These are phyloP conservation scores for Parachaetomium inaequale DNA, from an alignment of 495 filamentous ascomycete species.

Conservation along the genomic window DNA sequence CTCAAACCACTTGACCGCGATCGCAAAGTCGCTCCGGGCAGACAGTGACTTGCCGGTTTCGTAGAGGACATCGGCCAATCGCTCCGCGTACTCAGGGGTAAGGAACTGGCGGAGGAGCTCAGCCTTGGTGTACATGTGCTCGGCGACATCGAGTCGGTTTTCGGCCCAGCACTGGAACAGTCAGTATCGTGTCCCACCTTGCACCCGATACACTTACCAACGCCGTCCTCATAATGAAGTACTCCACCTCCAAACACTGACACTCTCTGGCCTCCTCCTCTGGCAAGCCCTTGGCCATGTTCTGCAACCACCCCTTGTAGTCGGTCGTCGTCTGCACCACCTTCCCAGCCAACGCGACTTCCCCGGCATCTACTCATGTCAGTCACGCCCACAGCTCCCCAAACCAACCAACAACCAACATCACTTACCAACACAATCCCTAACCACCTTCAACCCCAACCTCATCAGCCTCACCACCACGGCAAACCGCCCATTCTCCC, in stretches of 20 bases:
- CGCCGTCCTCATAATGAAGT: constrained; percentile 64
- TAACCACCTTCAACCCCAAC: constrained; percentile 62
- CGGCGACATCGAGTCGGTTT: constrained; percentile 66
- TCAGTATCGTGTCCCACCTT: not conserved
- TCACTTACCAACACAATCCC: constrained; percentile 62
- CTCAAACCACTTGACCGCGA: constrained; percentile 71
- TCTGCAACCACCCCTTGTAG: constrained; percentile 57
- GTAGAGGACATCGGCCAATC: constrained; percentile 66
- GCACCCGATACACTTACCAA: constrained; percentile 51
- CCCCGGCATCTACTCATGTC: constrained; percentile 41
- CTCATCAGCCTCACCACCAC: constrained; percentile 58
- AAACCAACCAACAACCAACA: no score
- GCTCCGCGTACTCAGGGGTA: constrained; percentile 54
- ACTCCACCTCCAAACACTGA: constrained; percentile 55
- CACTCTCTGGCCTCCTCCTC: constrained; percentile 33
- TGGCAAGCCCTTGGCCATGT: constrained; percentile 26
- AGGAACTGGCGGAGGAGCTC: constrained; percentile 37
- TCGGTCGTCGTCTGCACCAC: constrained; percentile 61
- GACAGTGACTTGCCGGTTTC: constrained; percentile 65
- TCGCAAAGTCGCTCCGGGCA: constrained; percentile 46
- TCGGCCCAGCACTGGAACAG: constrained; percentile 64
- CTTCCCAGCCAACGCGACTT: constrained; percentile 54
- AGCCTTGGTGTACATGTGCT: constrained; percentile 67
- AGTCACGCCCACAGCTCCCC: constrained; percentile 2
- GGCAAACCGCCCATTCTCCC: constrained; percentile 24